Base-by-base conservation (phyloP, 139 green algal species). In the Auxenochlorella protothecoides region DNA sequence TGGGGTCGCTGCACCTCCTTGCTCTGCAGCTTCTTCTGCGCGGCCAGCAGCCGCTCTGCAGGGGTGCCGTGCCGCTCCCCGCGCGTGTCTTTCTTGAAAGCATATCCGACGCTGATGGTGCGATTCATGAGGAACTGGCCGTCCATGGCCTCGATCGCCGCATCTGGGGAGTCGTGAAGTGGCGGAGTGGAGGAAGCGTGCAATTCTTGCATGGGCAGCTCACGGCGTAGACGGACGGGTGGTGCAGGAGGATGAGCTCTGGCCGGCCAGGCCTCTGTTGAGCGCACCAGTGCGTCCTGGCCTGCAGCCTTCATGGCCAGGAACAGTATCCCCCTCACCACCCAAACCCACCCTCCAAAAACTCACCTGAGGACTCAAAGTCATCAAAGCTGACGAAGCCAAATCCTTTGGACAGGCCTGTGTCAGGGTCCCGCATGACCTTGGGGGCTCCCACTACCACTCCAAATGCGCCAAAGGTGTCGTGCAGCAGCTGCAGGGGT, bases 381-480 rank as follows among this genome's bases (percentile, higher is more conserved):
- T 82, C 88, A 74, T 97, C 92, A 75, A 91, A 99, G 53, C 74
- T 86, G 3, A 99, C 85, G 81, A 99, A 99, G 16, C 94, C 94
- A 84, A 98, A 99, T 51, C 94, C 94, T 59, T 86, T 86, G 13
- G 82, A 84, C 51, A 76, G 63, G 69, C 93, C 94, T 0, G 87
- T 96, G 53, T 99, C 94, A 2, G 93, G 91, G 74, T 99, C 94
- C 0, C 94, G 83, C 93, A 97, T 97, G 80, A 99, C 91, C 83
- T 97, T 97, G 52, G 94, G 94, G 9, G 91, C 96, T 15, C 68
- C 77, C 44, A 97, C 81, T 59, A 99, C 90, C 59, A 96, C 89
- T 54, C 94, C 94, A 81, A 99, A 99, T 0, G 94, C 94, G 56
- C 81, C 90, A 86, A 99, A 99, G 0, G 94, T 99, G 84, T 98